These are phyloP conservation scores for Rhododendron molle DNA, from an alignment of 148 eudicot species.

Conservation along the genomic window DNA sequence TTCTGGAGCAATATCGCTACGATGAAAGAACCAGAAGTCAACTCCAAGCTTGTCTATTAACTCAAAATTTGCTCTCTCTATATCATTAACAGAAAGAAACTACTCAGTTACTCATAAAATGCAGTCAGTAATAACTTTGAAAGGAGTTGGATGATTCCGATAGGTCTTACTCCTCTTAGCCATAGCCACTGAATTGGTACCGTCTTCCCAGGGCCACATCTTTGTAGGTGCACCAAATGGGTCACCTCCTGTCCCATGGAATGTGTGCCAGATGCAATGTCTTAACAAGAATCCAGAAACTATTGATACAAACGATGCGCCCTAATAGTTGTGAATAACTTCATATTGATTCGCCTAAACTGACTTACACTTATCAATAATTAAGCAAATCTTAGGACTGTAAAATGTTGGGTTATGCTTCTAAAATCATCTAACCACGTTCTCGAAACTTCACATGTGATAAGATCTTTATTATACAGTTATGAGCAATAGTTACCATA, in stretches of 20 bases:
- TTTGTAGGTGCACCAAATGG: slow-evolving; percentile 93
- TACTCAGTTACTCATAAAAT: neutral
- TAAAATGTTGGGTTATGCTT: neutral
- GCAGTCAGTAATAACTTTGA: neutral
- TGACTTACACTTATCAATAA: neutral
- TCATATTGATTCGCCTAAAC: neutral
- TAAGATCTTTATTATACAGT: neutral
- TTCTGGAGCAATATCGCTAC: slow-evolving; percentile 96
- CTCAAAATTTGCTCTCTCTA: slow-evolving; percentile 98
- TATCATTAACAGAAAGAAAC: slow-evolving; percentile 13
- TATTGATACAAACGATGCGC: neutral
- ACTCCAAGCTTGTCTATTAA: slow-evolving; percentile 90
- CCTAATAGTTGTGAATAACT: neutral
- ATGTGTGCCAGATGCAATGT: slow-evolving; percentile 72
- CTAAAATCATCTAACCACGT: neutral
- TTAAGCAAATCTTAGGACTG: neutral
- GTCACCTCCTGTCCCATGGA: slow-evolving; percentile 94
- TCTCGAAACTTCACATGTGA: neutral
- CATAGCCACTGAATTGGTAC: slow-evolving; percentile 87
- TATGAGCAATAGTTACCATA: neutral
- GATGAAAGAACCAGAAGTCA: slow-evolving; percentile 94
- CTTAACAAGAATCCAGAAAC: neutral
- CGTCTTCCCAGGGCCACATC: slow-evolving; percentile 99
- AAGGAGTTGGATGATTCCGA: neutral
- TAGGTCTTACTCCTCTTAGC: slow-evolving; percentile 85